Conservation (phyloP, 306 rosid genomes). For the Corylus avellana region DNA sequence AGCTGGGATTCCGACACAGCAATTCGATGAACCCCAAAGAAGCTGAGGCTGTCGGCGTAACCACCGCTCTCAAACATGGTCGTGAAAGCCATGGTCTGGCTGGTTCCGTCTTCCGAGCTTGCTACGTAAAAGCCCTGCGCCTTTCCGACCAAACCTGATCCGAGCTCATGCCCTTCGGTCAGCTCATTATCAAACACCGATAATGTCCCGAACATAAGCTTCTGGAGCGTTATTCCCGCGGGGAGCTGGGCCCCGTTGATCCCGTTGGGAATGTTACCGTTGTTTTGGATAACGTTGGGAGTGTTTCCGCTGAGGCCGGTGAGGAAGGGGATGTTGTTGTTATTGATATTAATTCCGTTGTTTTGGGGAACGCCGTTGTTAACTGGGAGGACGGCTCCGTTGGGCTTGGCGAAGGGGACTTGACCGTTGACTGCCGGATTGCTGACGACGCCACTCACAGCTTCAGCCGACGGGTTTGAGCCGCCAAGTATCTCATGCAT, state of each 20-base stretch:
- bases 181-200: constrained; percentile 77
- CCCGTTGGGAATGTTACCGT: constrained; percentile 36
- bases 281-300: constrained; percentile 52
- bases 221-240: constrained; percentile 52
- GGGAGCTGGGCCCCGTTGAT: constrained; percentile 58
- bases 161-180: constrained; percentile 73
- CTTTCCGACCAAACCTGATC: constrained; percentile 73
- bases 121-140: constrained; percentile 87
- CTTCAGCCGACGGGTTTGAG: constrained; percentile 71
- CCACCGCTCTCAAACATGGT: constrained; percentile 69
- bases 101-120: constrained; percentile 65
- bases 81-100: constrained; percentile 78
- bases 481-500: constrained; percentile 88
- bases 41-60: constrained; percentile 64
- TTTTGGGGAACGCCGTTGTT: constrained; percentile 57
- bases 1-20: constrained; percentile 73
- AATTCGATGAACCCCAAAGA: constrained; percentile 69
- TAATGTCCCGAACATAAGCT: constrained; percentile 78
- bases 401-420: constrained; percentile 88
- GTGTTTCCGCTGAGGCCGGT: constrained; percentile 72
- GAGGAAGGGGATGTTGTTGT: constrained; percentile 85
- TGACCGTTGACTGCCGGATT: constrained; percentile 77
- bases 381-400: constrained; percentile 69
- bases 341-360: constrained; percentile 53
- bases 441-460: constrained; percentile 68